Evolutionary conservation across 1,284 basidiomycete species (phyloP).

Genomic region (Termitomyces sp.): DNA sequence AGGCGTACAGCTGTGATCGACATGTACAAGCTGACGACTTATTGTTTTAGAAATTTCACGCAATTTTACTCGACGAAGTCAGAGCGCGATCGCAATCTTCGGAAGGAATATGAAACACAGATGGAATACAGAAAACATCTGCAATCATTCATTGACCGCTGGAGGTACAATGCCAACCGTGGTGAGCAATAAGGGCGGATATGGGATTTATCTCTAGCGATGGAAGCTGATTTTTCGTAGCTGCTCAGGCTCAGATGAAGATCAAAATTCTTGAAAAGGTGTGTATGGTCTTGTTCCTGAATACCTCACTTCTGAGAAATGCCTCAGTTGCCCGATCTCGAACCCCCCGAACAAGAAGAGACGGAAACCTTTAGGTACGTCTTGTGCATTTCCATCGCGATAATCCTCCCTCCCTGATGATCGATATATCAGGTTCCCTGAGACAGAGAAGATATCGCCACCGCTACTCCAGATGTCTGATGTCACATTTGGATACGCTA

Average conservation of each 20-base stretch:
- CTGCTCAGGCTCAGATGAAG: conserved; percentile 91
- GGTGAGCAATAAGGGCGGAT: conserved; percentile 33
- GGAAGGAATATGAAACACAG: conserved; percentile 94
- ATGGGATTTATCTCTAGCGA: background rate
- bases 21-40: background rate
- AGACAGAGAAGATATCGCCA: conserved; percentile 93
- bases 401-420: conserved; percentile 1
- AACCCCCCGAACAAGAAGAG: conserved; percentile 88
- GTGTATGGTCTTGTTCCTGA: background rate
- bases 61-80: conserved; percentile 99
- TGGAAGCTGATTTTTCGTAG: conserved; percentile 30
- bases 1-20: conserved; percentile 10
- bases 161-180: conserved; percentile 93
- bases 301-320: background rate
- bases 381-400: background rate
- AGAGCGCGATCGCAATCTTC: conserved; percentile 87
- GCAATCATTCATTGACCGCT: conserved; percentile 96
- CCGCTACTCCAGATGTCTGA: conserved; percentile 93
- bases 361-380: conserved; percentile 81
- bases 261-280: conserved; percentile 98
- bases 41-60: conserved; percentile 78
- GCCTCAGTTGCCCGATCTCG: conserved; percentile 77
- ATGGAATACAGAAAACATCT: conserved; percentile 92
- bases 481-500: conserved; percentile 87
- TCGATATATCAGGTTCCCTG: conserved; percentile 71